Percentiles rank a stretch among this genome's conserved stretches.
Conservation (phyloP, 1,284 basidiomycete species). For the Ustilago bromivora region DNA sequence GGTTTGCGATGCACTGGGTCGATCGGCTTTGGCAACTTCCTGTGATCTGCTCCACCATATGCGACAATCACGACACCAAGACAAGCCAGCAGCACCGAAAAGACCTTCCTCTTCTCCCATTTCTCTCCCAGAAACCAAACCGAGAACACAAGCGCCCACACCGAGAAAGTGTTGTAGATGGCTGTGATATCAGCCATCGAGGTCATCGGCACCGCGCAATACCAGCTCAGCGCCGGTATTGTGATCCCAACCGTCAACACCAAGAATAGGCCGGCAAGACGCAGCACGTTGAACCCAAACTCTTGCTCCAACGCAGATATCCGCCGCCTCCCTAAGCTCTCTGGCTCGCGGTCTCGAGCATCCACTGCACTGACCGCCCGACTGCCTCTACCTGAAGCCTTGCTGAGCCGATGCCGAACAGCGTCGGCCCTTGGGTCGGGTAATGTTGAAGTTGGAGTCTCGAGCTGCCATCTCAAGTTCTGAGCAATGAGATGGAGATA, state of each 20-base stretch:
- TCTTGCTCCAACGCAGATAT: conserved; percentile 31
- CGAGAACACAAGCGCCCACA: conserved; percentile 68
- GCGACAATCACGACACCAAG: conserved; percentile 65
- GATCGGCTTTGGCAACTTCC: conserved; percentile 47
- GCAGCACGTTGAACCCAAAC: conserved; percentile 42
- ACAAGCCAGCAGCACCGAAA: conserved; percentile 63
- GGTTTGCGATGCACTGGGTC: conserved; percentile 56
- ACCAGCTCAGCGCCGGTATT: conserved; percentile 67
- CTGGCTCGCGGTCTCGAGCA: conserved; percentile 1
- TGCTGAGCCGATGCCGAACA: conserved; percentile 42
- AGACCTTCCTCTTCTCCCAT: conserved; percentile 63
- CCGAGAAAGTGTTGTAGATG: conserved; percentile 69
- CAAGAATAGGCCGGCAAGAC: conserved; percentile 44
- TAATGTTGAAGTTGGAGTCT: conserved; percentile 31
- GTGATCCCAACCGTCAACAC: conserved; percentile 65
- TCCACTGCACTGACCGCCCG: not conserved
- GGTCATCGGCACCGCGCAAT: conserved; percentile 66
- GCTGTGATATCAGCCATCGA: conserved; percentile 69
- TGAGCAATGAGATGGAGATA: conserved; percentile 56
- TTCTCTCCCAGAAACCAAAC: conserved; percentile 66
- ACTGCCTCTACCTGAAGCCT: conserved; percentile 29
- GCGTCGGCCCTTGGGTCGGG: conserved; percentile 37
- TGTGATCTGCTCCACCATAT: conserved; percentile 62
- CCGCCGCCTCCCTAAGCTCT: conserved; percentile 17
- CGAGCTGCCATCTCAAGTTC: conserved; percentile 64